Base-by-base conservation (phyloP, 2,329 filamentous ascomycete genomes). In the Ampelomyces quisqualis region DNA sequence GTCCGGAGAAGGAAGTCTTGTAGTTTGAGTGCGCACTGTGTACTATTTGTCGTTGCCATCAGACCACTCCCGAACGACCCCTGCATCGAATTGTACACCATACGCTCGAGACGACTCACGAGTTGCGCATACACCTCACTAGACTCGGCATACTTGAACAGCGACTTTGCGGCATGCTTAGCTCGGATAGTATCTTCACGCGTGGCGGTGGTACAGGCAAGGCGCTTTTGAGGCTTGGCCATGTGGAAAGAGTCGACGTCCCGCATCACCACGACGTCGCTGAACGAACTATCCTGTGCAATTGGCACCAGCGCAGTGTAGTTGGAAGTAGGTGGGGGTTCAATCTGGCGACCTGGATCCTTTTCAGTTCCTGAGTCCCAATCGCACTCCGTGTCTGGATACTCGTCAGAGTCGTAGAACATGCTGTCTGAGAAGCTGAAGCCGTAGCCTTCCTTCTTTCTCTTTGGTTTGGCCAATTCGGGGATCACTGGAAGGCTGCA, bases 151-250 rank as follows among this genome's bases (percentile, higher is more conserved):
- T 55, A 60, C 7, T 34, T 47, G 23, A 57, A 30, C 0, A 64
- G 49, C 14, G 32, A 9, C 18, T 50, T 49, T 1, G 58, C 60
- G 6, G 29, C 19, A 9, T 31, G 7, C 20, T 60, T 57, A 8
- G 57, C 29, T 5, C 41, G 41, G 5, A 55, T 23, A 0, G 57
- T 57, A 18, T 64, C 57, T 18, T 47, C 42, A 13, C 45, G 40
- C 1, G 51, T 56, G 3, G 61, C 61, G 6, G 35, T 41, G 3
- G 61, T 63, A 27, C 60, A 66, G 2, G 51, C 32, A 1, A 57
- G 49, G 7, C 23, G 32, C 3, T 43, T 42, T 26, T 51, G 49
- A 0, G 56, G 57, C 0, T 41, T 45, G 26, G 45, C 45, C 5
- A 57, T 38, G 32, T 58, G 44, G 14, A 53, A 55, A 3, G 54